Percentiles rank a stretch among this genome's conserved stretches.
These are phyloP conservation scores for Exsudoporus frostii DNA, from an alignment of 768 basidiomycete genomes.

Conservation along the genomic window DNA sequence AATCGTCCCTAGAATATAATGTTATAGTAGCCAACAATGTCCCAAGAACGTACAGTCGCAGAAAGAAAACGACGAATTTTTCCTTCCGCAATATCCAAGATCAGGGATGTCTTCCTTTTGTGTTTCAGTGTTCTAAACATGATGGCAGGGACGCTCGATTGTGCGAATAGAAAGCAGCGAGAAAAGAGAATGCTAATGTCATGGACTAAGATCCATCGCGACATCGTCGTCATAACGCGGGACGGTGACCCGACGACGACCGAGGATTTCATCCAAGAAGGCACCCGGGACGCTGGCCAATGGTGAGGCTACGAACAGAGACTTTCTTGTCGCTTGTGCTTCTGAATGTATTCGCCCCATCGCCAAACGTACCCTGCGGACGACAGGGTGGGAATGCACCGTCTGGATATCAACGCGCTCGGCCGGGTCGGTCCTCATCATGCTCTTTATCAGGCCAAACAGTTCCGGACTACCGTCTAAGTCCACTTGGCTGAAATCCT, in stretches of 20 bases:
- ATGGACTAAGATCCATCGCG: constrained; percentile 41
- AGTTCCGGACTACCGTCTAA: constrained; percentile 63
- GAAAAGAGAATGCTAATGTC: constrained; percentile 12
- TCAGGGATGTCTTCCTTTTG: constrained; percentile 3
- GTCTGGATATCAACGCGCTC: constrained; percentile 54
- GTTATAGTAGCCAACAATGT: constrained; percentile 34
- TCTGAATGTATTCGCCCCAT: constrained; percentile 55
- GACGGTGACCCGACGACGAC: constrained; percentile 17
- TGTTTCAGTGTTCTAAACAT: constrained; percentile 4
- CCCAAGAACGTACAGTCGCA: constrained; percentile 34
- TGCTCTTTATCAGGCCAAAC: constrained; percentile 61
- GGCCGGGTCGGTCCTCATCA: constrained; percentile 74
- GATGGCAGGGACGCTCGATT: neutral
- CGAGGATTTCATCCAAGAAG: constrained; percentile 66
- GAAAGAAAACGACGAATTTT: constrained; percentile 8
- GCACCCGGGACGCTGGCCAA: constrained; percentile 56
- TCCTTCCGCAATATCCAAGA: constrained; percentile 22
- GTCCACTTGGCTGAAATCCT: constrained; percentile 88
- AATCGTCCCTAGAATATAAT: constrained; percentile 34
- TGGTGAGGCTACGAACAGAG: constrained; percentile 57
- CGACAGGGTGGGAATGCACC: constrained; percentile 60
- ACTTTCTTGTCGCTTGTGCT: constrained; percentile 33
- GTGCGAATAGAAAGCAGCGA: constrained; percentile 1
- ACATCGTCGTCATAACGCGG: constrained; percentile 21
- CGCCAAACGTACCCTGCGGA: constrained; percentile 55